Evolutionary conservation across 2,329 filamentous ascomycete genomes (phyloP).

Genomic region (Neopestalotiopsis clavispora): DNA sequence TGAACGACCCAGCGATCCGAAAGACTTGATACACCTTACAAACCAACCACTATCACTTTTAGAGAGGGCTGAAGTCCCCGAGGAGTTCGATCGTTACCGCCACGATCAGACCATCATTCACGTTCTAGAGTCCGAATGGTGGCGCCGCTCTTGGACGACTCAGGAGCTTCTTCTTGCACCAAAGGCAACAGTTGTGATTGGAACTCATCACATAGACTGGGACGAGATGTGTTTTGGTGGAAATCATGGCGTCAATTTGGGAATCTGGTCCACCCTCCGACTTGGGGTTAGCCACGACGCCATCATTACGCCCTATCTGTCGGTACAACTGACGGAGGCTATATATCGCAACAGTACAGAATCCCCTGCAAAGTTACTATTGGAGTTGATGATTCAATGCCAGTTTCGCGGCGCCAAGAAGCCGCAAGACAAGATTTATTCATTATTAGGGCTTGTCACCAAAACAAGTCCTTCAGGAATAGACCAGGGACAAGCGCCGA

Average conservation of each 20-base stretch:
- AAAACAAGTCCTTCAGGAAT: background rate
- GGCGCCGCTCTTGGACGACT: constrained; percentile 21
- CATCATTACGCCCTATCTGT: constrained; percentile 3
- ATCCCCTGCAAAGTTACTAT: constrained; percentile 5
- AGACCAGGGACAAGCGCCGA: background rate
- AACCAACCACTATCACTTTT: background rate
- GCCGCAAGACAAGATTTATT: constrained; percentile 15
- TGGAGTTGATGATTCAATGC: constrained; percentile 7
- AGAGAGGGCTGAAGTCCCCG: background rate
- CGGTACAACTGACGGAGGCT: background rate
- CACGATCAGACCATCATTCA: constrained; percentile 10
- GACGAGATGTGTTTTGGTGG: constrained; percentile 16
- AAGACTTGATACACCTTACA: background rate
- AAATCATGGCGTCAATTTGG: constrained; percentile 16
- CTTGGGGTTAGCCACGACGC: constrained; percentile 6
- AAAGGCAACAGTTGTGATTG: constrained; percentile 17
- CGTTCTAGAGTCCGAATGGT: constrained; percentile 15
- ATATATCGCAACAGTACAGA: background rate
- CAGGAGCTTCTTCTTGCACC: constrained; percentile 21
- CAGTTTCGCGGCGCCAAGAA: constrained; percentile 10
- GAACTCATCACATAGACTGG: constrained; percentile 17
- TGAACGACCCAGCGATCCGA: background rate
- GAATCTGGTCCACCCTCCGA: constrained; percentile 16
- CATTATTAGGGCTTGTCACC: constrained; percentile 11
- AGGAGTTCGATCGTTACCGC: background rate